A percentile compares a stretch with the other conserved stretches of the same genome.
Evolutionary conservation across 2,329 filamentous ascomycete species (phyloP).

Genomic region (Fusarium oligoseptatum): DNA sequence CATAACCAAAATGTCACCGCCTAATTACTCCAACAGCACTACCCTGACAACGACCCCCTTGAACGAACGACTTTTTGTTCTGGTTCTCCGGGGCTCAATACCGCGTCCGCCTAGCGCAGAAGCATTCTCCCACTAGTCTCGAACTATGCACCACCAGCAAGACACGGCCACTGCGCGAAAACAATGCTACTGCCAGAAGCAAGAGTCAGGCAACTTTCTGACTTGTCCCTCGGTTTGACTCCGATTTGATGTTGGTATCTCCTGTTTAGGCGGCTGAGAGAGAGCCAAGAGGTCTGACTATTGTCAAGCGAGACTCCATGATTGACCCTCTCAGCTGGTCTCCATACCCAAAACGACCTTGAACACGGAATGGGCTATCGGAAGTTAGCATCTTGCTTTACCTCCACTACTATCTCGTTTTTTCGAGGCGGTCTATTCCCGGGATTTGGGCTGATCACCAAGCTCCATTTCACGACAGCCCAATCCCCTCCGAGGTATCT

Average conservation of each 20-base stretch:
- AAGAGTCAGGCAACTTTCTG: not conserved
- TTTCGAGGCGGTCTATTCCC: slow-evolving; percentile 18
- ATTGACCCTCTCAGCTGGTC: not conserved
- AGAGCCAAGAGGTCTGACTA: not conserved
- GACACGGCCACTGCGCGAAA: not conserved
- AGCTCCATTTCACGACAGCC: not conserved
- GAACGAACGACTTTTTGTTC: slow-evolving; percentile 27
- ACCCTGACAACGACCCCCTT: slow-evolving; percentile 14
- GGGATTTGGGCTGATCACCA: slow-evolving; percentile 14
- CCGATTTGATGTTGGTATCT: not conserved
- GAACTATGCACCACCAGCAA: slow-evolving; percentile 17
- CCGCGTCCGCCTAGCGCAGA: slow-evolving; percentile 37
- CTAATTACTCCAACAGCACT: slow-evolving; percentile 15
- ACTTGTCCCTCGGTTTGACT: not conserved
- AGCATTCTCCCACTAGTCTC: slow-evolving; percentile 25
- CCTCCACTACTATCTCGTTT: not conserved
- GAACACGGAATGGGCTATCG: not conserved
- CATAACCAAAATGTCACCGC: slow-evolving; percentile 26
- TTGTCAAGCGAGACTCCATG: slow-evolving; percentile 1
- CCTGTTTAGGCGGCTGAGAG: not conserved
- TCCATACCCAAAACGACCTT: slow-evolving; percentile 3
- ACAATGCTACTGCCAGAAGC: not conserved
- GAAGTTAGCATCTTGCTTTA: not conserved
- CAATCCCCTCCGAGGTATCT: not conserved
- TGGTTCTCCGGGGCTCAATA: slow-evolving; percentile 30